phyloP scores from a whole-genome alignment of 2,329 filamentous ascomycete genomes.

The Colletotrichum echinochloae region DNA sequence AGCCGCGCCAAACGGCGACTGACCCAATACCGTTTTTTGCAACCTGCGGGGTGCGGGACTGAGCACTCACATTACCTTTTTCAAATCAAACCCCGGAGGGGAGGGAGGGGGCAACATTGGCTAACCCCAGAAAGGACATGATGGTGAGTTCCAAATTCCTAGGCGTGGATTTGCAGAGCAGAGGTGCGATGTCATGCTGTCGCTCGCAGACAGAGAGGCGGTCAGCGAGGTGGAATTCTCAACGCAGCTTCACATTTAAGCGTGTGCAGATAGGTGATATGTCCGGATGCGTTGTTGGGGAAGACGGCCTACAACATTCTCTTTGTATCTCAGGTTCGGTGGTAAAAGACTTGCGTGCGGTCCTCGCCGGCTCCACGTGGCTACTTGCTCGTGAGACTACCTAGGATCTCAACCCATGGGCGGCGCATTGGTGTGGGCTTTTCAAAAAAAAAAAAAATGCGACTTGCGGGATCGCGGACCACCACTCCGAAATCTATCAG shows the following conservation, averaged over 20 bases:
- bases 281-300: background rate
- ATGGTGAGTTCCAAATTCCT: background rate
- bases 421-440: background rate
- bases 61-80: background rate
- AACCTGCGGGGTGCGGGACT: background rate
- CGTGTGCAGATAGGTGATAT: background rate
- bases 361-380: background rate
- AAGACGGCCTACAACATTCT: background rate
- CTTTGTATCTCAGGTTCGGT: background rate
- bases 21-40: background rate
- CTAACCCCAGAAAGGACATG: background rate
- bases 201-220: background rate
- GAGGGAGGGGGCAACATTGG: background rate
- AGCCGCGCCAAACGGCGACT: slow-evolving; percentile 1
- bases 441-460: background rate
- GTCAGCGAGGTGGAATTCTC: background rate
- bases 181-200: background rate
- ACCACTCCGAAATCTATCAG: background rate
- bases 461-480: slow-evolving; percentile 14
- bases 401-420: slow-evolving; percentile 1
- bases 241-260: background rate
- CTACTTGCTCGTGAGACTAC: background rate
- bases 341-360: background rate
- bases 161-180: background rate
- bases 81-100: background rate